Percentiles rank a stretch among this genome's conserved stretches.
These are phyloP conservation scores for Oldenlandia corymbosa DNA, from an alignment of 257 asterid species.

Conservation along the genomic window DNA sequence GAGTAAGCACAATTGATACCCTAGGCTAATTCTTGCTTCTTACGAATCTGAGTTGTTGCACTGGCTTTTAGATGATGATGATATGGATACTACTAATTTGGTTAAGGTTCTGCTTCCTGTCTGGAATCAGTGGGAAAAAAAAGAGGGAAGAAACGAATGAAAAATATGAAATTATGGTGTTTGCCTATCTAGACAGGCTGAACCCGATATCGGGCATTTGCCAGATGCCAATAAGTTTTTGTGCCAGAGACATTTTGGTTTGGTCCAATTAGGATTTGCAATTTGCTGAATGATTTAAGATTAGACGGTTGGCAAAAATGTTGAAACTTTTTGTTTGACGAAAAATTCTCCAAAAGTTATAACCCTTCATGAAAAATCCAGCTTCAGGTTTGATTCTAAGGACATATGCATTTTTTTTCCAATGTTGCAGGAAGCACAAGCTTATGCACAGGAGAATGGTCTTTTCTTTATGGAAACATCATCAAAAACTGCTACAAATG, in stretches of 20 bases:
- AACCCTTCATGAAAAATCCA: neutral
- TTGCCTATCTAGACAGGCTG: no score
- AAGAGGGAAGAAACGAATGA: neutral
- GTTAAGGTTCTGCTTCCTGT: neutral
- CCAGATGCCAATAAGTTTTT: no score
- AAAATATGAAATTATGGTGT: no score
- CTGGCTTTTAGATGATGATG: no score
- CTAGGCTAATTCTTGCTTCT: neutral
- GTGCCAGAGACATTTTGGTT: no score
- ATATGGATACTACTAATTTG: neutral
- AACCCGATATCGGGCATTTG: no score
- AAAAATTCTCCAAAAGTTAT: neutral
- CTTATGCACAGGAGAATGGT: constrained; percentile 34
- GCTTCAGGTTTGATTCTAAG: neutral
- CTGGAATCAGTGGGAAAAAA: neutral
- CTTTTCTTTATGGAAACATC: constrained; percentile 38
- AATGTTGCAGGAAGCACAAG: constrained; percentile 29
- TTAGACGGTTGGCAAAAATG: no score
- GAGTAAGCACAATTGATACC: no score
- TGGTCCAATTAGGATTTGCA: no score
- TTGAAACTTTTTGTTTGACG: no score
- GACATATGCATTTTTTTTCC: neutral
- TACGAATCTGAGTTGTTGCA: neutral
- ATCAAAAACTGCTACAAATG: constrained; percentile 37
- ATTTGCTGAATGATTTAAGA: no score